Conservation (phyloP, 192 early-diverging fungal genomes). For the Coemansia sp. region DNA sequence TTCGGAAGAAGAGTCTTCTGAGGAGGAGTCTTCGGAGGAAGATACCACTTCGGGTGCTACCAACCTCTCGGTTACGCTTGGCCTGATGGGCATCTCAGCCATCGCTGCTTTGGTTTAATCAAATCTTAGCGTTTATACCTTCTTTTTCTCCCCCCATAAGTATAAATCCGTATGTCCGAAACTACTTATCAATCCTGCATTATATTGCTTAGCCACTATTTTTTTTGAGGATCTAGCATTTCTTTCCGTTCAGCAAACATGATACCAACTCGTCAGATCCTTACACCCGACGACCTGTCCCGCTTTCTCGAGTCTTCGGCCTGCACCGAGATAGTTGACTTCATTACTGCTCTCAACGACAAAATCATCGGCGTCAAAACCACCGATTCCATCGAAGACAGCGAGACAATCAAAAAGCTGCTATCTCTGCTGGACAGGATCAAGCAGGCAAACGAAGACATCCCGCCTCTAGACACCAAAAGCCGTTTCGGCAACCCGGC, state of each 20-base stretch:
- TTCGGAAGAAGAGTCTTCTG: conserved; percentile 2
- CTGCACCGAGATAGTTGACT: conserved; percentile 64
- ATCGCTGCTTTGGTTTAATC: conserved; percentile 41
- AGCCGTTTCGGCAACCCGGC: conserved; percentile 95
- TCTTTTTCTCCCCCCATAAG: not conserved
- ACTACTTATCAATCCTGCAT: no score
- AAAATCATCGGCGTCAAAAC: conserved; percentile 68
- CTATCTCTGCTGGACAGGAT: conserved; percentile 66
- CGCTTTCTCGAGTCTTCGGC: conserved; percentile 67
- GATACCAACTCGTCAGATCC: conserved; percentile 58
- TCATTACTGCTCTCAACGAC: conserved; percentile 70
- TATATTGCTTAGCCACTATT: not conserved
- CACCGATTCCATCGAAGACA: conserved; percentile 56
- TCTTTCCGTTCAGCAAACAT: conserved; percentile 7
- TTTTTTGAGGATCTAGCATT: not conserved
- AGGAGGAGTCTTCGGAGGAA: conserved; percentile 6
- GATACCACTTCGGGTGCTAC: conserved; percentile 25
- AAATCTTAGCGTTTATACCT: not conserved
- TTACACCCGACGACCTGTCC: conserved; percentile 82
- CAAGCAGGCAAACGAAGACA: conserved; percentile 59
- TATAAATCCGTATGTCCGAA: no score
- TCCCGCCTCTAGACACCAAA: conserved; percentile 70
- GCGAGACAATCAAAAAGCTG: conserved; percentile 56
- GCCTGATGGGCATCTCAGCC: conserved; percentile 25
- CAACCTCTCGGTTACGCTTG: conserved; percentile 13